Conservation (phyloP, 2,329 filamentous ascomycete genomes). For the Chrysosporium keratinophilum region DNA sequence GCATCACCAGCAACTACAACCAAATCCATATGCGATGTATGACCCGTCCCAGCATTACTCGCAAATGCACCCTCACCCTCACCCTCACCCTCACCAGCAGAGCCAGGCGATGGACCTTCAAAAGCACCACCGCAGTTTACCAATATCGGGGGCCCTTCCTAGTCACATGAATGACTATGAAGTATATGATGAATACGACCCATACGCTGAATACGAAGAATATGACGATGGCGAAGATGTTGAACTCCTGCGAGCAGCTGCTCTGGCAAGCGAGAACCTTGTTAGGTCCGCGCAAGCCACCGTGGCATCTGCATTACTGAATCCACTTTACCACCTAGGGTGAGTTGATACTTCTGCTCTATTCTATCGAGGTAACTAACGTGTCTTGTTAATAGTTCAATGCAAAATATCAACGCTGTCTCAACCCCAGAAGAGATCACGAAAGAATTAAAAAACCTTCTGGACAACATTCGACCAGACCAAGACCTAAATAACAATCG, state of each 20-base stretch:
- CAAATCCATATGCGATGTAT: neutral
- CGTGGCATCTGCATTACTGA: neutral
- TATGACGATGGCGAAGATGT: no score
- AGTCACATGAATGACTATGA: no score
- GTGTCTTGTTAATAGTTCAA: neutral
- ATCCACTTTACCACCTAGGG: neutral
- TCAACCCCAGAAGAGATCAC: slow-evolving; percentile 27
- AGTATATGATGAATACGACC: no score
- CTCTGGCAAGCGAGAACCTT: neutral
- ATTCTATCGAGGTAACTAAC: neutral
- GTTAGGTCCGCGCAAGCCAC: neutral
- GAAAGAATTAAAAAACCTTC: slow-evolving; percentile 56
- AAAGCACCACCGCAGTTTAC: no score
- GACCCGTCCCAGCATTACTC: neutral
- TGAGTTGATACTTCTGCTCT: neutral
- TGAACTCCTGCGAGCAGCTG: no score
- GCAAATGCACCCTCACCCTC: neutral
- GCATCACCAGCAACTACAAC: neutral
- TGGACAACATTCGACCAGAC: slow-evolving; percentile 65
- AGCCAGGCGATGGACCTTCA: no score
- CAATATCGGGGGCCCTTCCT: no score
- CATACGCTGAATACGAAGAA: no score
- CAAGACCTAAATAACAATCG: slow-evolving; percentile 52
- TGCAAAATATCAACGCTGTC: slow-evolving; percentile 30
- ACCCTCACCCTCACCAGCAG: neutral